phyloP scores from a whole-genome alignment of 106 monocot genomes.

The Allium fistulosum region DNA sequence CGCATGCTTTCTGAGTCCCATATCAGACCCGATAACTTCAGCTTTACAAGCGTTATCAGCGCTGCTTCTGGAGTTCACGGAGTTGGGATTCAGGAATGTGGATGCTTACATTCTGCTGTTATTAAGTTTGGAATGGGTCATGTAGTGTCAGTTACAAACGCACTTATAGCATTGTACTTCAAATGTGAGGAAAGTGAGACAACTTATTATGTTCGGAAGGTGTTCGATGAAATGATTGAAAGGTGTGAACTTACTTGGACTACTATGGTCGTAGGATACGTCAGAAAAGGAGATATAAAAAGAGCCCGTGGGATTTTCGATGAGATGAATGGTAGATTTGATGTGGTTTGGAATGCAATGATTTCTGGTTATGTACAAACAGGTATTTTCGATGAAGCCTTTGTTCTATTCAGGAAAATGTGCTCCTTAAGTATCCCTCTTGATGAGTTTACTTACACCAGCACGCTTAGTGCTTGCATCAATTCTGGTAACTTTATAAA shows the following conservation, averaged over 20 bases:
- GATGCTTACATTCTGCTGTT: conserved; percentile 58
- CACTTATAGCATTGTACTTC: conserved; percentile 65
- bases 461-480: conserved; percentile 72
- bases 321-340: conserved; percentile 46
- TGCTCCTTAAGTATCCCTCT: conserved; percentile 21
- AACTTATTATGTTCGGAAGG: conserved; percentile 16
- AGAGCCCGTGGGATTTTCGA: conserved; percentile 55
- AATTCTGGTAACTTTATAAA: conserved; percentile 36
- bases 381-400: conserved; percentile 47
- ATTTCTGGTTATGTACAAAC: conserved; percentile 85
- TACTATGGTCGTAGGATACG: conserved; percentile 73
- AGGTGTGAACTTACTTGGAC: conserved; percentile 92
- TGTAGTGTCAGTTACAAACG: conserved; percentile 61
- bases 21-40: conserved; percentile 56
- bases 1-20: conserved; percentile 19
- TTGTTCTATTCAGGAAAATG: conserved; percentile 77
- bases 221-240: conserved; percentile 67
- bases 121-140: conserved; percentile 46
- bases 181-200: conserved; percentile 27
- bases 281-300: conserved; percentile 39
- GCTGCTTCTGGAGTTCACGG: conserved; percentile 20
- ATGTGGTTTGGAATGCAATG: conserved; percentile 95
- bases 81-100: conserved; percentile 16
- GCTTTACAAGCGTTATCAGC: conserved; percentile 65
- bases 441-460: conserved; percentile 90